Evolutionary conservation across 2,329 filamentous ascomycete species (phyloP).

Genomic region (Coniochaeta sp.): DNA sequence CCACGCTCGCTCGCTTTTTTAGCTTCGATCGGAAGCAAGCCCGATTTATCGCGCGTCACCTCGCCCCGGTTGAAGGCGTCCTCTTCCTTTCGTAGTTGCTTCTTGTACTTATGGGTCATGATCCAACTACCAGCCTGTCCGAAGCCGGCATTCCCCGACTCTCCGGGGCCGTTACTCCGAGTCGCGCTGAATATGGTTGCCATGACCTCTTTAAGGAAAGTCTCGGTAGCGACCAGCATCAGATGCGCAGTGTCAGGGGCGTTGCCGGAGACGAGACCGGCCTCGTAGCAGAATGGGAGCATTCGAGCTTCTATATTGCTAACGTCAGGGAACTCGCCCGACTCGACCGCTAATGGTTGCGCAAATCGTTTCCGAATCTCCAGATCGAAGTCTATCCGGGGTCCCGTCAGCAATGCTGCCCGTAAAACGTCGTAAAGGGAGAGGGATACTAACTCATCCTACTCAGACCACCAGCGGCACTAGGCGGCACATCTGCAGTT

Average conservation of each 20-base stretch:
- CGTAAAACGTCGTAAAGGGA: background rate
- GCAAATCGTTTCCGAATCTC: conserved; percentile 61
- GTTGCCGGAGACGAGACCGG: conserved; percentile 53
- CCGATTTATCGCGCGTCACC: conserved; percentile 64
- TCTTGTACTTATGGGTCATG: conserved; percentile 70
- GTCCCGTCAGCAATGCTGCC: background rate
- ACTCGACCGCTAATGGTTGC: conserved; percentile 58
- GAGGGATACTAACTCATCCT: conserved; percentile 60
- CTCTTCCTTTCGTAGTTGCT: conserved; percentile 70
- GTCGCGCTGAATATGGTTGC: conserved; percentile 58
- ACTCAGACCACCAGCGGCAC: conserved; percentile 67
- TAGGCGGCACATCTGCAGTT: conserved; percentile 55
- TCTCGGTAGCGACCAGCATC: conserved; percentile 58
- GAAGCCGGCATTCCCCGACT: conserved; percentile 53
- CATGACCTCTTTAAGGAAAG: conserved; percentile 59
- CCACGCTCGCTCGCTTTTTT: conserved; percentile 66
- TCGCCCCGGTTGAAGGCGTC: conserved; percentile 66
- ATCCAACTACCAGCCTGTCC: conserved; percentile 64
- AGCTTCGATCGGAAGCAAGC: conserved; percentile 73
- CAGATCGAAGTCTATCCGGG: conserved; percentile 49
- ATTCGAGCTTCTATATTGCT: conserved; percentile 56
- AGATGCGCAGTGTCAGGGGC: conserved; percentile 53
- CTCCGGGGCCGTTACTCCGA: conserved; percentile 56
- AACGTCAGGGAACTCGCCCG: conserved; percentile 63
- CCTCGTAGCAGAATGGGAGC: conserved; percentile 62